Percentiles rank a stretch among this genome's conserved stretches.
Evolutionary conservation across 192 early-diverging fungal species (phyloP).

Genomic region (Helicostylum pulchrum): DNA sequence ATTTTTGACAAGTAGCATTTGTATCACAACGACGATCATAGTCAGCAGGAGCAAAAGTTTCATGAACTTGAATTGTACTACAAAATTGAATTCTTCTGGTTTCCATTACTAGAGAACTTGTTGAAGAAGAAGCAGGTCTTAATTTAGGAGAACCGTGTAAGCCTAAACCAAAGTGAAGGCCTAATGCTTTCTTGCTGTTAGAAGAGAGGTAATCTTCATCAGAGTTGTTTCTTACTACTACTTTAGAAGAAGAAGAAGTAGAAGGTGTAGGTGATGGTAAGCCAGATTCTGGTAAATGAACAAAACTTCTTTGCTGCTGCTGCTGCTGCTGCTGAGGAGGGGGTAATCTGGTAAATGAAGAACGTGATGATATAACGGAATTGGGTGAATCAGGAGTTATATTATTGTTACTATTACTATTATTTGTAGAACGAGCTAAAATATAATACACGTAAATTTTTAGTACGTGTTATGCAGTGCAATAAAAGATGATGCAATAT

Average conservation of each 20-base stretch:
- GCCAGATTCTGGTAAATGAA: conserved; percentile 1
- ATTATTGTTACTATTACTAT: not conserved
- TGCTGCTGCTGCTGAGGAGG: conserved; percentile 23
- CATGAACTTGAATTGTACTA: conserved; percentile 53
- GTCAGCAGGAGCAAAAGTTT: conserved; percentile 68
- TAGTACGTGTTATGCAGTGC: no score
- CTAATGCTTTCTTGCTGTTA: not conserved
- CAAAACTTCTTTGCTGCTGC: conserved; percentile 14
- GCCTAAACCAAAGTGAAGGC: conserved; percentile 4
- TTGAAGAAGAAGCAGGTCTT: conserved; percentile 19
- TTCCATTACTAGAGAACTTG: conserved; percentile 21
- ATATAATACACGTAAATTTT: no score
- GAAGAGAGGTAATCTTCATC: not conserved
- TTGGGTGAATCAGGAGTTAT: conserved; percentile 24
- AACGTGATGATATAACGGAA: conserved; percentile 26
- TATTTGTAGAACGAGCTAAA: not conserved
- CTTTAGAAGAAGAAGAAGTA: conserved; percentile 17
- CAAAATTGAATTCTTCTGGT: conserved; percentile 46
- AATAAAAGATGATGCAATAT: no score
- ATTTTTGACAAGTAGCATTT: conserved; percentile 72
- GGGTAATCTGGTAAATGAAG: conserved; percentile 19
- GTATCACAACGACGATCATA: conserved; percentile 89
- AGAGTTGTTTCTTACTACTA: not conserved
- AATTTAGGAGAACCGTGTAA: conserved; percentile 24
- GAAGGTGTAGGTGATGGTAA: conserved; percentile 19